Percentiles rank a stretch among this genome's conserved stretches.
Conservation (phyloP, 495 filamentous ascomycete species). For the Penicillium maclennaniae region DNA sequence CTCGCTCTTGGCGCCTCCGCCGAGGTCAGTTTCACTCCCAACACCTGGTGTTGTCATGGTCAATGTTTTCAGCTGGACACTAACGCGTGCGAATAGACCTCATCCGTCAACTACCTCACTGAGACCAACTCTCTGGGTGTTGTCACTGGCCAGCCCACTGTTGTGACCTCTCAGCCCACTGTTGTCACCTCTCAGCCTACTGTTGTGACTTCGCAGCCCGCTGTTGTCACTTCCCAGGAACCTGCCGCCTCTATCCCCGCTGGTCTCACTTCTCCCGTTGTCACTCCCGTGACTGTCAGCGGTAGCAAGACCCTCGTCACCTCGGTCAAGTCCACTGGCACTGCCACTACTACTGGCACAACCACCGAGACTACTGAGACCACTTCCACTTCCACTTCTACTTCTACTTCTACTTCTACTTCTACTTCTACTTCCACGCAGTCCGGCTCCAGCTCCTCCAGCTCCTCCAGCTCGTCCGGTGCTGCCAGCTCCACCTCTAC, state of each 20-base stretch:
- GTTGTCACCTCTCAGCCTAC: slow-evolving; percentile 40
- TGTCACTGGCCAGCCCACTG: slow-evolving; percentile 48
- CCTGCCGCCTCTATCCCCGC: slow-evolving; percentile 47
- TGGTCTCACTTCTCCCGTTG: slow-evolving; percentile 32
- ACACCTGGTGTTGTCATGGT: neutral
- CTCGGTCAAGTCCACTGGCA: slow-evolving; percentile 11
- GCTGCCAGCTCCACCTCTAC: slow-evolving; percentile 26
- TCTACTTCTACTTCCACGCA: slow-evolving; percentile 22
- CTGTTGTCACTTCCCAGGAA: slow-evolving; percentile 41
- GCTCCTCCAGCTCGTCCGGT: slow-evolving; percentile 15
- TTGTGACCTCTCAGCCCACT: slow-evolving; percentile 32
- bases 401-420: slow-evolving; percentile 17
- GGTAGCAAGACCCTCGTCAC: slow-evolving; percentile 13
- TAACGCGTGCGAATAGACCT: slow-evolving; percentile 19
- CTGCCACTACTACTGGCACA: slow-evolving; percentile 6
- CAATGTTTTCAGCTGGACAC: neutral
- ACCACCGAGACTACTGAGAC: slow-evolving; percentile 8
- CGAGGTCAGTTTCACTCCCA: slow-evolving; percentile 16
- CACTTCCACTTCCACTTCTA: slow-evolving; percentile 20
- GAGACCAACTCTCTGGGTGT: slow-evolving; percentile 55
- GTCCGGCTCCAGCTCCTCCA: slow-evolving; percentile 17
- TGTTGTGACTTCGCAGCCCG: slow-evolving; percentile 42
- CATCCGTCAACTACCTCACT: slow-evolving; percentile 41
- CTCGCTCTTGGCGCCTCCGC: slow-evolving; percentile 26
- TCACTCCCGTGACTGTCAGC: slow-evolving; percentile 6